A percentile compares a stretch with the other conserved stretches of the same genome.
Evolutionary conservation across 2,329 filamentous ascomycete species (phyloP).

Genomic region (Sclerotinia borealis): DNA sequence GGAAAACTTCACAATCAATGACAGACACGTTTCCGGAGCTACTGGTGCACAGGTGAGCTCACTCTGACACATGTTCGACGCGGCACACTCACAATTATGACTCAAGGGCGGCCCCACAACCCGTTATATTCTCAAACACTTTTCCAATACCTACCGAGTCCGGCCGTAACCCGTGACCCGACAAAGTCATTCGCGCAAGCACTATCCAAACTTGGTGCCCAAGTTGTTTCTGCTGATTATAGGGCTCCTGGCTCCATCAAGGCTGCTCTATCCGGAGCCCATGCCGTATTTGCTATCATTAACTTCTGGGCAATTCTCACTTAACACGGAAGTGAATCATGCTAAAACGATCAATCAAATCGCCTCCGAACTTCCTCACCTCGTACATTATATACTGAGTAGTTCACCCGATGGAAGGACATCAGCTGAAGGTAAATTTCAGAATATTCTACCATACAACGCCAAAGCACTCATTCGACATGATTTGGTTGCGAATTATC

Average conservation of each 20-base stretch:
- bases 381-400: background rate
- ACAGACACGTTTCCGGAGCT: background rate
- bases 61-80: background rate
- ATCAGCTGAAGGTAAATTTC: background rate
- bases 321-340: background rate
- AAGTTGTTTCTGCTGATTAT: background rate
- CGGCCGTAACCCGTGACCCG: background rate
- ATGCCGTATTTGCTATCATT: slow-evolving; percentile 4
- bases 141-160: slow-evolving; percentile 3
- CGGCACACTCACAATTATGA: background rate
- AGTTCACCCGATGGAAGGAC: background rate
- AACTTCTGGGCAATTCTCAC: background rate
- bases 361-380: background rate
- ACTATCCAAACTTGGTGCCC: background rate
- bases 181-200: background rate
- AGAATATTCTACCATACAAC: background rate
- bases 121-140: slow-evolving; percentile 2
- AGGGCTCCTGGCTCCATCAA: background rate
- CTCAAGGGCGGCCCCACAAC: background rate
- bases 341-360: background rate
- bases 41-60: background rate
- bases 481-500: slow-evolving; percentile 3
- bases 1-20: background rate
- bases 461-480: background rate
- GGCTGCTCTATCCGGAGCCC: background rate